Conservation (phyloP, 148 eudicot genomes). For the Nyssa sinensis region DNA sequence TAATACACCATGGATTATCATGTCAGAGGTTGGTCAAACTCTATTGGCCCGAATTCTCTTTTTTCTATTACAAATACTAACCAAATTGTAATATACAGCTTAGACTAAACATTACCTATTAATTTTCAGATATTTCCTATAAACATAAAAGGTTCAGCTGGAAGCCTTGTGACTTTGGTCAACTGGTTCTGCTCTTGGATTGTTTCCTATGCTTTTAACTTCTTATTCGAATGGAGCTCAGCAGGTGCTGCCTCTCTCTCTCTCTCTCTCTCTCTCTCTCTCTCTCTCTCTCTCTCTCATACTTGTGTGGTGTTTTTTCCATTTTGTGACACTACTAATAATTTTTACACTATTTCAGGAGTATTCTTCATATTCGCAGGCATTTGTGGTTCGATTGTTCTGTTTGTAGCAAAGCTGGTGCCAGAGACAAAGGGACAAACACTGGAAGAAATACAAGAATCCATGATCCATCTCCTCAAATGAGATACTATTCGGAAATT, state of each 20-base stretch:
- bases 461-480: conserved; percentile 12
- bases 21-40: conserved; percentile 26
- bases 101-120: background rate
- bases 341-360: conserved; percentile 6
- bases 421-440: conserved; percentile 54
- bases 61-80: too few relatives aligned
- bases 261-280: background rate
- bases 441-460: conserved; percentile 48
- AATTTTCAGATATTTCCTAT: conserved; percentile 29
- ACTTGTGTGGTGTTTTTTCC: background rate
- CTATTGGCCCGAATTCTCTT: background rate
- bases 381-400: conserved; percentile 13
- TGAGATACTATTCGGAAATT: background rate
- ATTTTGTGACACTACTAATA: background rate
- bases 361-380: conserved; percentile 15
- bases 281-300: background rate
- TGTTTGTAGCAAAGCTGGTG: conserved; percentile 34
- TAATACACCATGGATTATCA: conserved; percentile 22
- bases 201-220: conserved; percentile 31
- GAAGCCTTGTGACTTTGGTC: conserved; percentile 24
- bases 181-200: conserved; percentile 21
- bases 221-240: conserved; percentile 33
- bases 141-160: conserved; percentile 34
- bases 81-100: background rate
- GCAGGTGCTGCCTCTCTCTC: conserved; percentile 20